Evolutionary conservation across 495 filamentous ascomycete genomes (phyloP).

Genomic region (Ascobolus immersus): DNA sequence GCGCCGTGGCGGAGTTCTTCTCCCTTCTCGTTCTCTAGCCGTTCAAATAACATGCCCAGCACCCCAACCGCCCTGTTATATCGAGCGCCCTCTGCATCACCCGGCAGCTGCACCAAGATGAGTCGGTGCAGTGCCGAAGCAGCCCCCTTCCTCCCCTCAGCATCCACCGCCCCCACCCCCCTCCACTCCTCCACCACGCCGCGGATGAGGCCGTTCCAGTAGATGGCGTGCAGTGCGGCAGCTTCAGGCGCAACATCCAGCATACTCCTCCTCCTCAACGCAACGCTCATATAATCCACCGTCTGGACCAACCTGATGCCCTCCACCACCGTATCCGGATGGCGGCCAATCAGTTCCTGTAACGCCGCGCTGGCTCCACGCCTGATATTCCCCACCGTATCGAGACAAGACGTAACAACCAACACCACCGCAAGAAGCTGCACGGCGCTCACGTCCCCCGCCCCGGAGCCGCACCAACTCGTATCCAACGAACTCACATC

Average conservation of each 20-base stretch:
- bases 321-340: conserved; percentile 54
- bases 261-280: conserved; percentile 58
- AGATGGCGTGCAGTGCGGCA: conserved; percentile 34
- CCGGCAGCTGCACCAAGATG: conserved; percentile 14
- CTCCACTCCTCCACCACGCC: conserved; percentile 57
- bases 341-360: conserved; percentile 79
- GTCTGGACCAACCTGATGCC: conserved; percentile 69
- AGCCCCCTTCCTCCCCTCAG: conserved; percentile 41
- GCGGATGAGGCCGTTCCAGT: conserved; percentile 38
- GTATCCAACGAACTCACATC: conserved; percentile 55
- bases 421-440: conserved; percentile 60
- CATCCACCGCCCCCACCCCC: conserved; percentile 54
- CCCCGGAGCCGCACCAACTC: conserved; percentile 40
- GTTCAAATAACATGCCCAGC: conserved; percentile 10
- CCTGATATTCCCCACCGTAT: conserved; percentile 77
- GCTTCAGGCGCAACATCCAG: conserved; percentile 43
- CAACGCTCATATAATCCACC: conserved; percentile 82
- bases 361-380: conserved; percentile 77
- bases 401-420: conserved; percentile 56
- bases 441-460: conserved; percentile 27
- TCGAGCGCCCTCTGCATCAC: neutral
- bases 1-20: conserved; percentile 13
- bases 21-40: conserved; percentile 10
- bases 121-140: conserved; percentile 41
- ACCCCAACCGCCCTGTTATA: neutral